A percentile compares a stretch with the other conserved stretches of the same genome.
Evolutionary conservation across 495 filamentous ascomycete genomes (phyloP).

Genomic region (Lasiosphaeria miniovina): DNA sequence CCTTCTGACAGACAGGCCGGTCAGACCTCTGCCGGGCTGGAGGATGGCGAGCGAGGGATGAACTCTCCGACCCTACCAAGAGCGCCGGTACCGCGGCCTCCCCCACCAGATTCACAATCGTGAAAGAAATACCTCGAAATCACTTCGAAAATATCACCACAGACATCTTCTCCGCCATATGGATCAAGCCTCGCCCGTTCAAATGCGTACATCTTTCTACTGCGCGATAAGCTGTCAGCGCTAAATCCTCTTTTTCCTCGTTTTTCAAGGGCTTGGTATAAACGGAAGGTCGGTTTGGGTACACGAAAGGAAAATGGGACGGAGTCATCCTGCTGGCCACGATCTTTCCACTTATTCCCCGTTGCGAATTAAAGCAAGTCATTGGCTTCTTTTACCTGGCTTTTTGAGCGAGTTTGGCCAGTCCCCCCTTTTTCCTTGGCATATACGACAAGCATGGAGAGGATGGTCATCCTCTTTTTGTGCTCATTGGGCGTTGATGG

Average conservation of each 20-base stretch:
- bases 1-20: constrained; percentile 27
- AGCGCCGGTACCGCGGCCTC: background rate
- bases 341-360: background rate
- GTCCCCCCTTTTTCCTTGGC: background rate
- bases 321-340: background rate
- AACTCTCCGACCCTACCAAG: constrained; percentile 14
- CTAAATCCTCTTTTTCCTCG: background rate
- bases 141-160: too few species aligned
- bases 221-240: background rate
- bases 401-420: background rate
- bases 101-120: background rate
- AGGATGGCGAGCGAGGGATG: constrained; percentile 12
- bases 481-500: background rate
- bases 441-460: background rate
- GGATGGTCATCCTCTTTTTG: background rate
- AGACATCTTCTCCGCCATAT: too few species aligned
- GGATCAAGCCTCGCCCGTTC: too few species aligned
- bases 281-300: background rate
- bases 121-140: background rate
- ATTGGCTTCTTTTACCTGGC: background rate
- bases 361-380: background rate
- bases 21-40: constrained; percentile 30
- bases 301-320: background rate
- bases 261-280: background rate
- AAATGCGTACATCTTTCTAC: too few species aligned